Base-by-base conservation (phyloP, 2,329 filamentous ascomycete species). In the Gaeumannomyces sp. region DNA sequence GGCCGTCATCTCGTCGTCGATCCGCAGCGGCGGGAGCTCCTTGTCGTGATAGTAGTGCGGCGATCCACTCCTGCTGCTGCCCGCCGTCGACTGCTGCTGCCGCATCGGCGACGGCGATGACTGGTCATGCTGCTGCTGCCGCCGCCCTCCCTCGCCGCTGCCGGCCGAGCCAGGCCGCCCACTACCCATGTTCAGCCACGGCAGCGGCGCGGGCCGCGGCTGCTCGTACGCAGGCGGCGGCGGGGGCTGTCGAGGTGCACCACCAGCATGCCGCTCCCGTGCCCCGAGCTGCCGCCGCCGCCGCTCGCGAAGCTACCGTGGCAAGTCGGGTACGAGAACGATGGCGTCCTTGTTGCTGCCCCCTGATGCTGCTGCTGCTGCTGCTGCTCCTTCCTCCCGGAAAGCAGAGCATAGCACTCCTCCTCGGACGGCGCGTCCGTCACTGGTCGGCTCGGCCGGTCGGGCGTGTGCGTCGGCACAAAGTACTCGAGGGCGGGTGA, bases 361-460 rank as follows among this genome's bases (percentile, higher is more conserved):
- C 28, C 28, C n/a, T 10, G 13, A 13, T 33, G n/a, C 59, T 31
- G 53, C 53, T 27, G 62, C 19, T 28, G 38, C 19, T 53, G 27
- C 27, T 27, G 38, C 33, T 56, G 27, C 13, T 53, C 29, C 19
- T 59, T 63, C 11, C 58, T 59, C 33, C 56, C 31, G 11, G 66
- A 57, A 2, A 69, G 33, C 3, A 68, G 59, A 6, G 60, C 29
- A 7, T 68, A 67, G 56, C 73, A 74, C 66, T 73, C 69, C 38
- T 72, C 71, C 31, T 73, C 73, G 2, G 70, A 68, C 2, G 73
- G 73, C 4, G 69, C 68, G 57, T 72, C 67, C 11, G 63, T 65
- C 19, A 70, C 25, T 3, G 70, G 64, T 11, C 67, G 64, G 1
- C 45, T 11, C 0, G 70, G 72, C 1, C 72, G 69, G 63, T 74